Conservation (phyloP, 164 flowering plant genomes). For the Magnolia kwangsiensis region DNA sequence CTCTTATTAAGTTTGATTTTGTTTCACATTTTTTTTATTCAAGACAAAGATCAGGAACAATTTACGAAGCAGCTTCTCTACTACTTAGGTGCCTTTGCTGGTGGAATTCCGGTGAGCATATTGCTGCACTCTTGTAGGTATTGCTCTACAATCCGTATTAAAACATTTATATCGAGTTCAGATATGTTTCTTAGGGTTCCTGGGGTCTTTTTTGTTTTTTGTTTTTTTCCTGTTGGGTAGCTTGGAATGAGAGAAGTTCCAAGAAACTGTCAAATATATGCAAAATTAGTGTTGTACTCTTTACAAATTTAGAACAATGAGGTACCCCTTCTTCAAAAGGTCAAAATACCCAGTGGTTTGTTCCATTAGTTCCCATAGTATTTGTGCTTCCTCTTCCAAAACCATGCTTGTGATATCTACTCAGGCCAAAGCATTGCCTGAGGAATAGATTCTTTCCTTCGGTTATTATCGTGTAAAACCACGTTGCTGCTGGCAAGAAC, state of each 20-base stretch:
- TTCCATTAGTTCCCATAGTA: neutral
- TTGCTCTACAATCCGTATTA: conserved; percentile 24
- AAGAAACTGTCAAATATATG: neutral
- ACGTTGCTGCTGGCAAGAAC: too few relatives aligned
- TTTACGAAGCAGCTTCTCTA: conserved; percentile 79
- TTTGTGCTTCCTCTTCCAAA: neutral
- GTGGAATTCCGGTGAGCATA: conserved; percentile 99
- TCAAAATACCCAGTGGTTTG: neutral
- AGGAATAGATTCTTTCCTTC: neutral
- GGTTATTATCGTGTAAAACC: neutral
- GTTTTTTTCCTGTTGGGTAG: neutral
- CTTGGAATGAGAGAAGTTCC: neutral
- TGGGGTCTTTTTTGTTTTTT: neutral
- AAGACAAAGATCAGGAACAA: conserved; percentile 95
- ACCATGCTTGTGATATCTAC: neutral
- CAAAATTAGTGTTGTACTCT: too few relatives aligned
- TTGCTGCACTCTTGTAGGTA: conserved; percentile 73
- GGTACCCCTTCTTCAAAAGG: neutral
- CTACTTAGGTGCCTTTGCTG: conserved; percentile 88
- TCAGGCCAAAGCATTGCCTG: neutral
- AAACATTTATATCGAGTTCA: neutral
- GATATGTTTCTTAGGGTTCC: neutral
- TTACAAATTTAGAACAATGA: too few relatives aligned
- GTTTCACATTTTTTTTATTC: neutral
- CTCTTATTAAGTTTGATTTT: neutral